Evolutionary conservation across 1,284 basidiomycete genomes (phyloP), one percentile per base, ranked within the genome.

Genomic region (Cryptococcus neoformans): DNA sequence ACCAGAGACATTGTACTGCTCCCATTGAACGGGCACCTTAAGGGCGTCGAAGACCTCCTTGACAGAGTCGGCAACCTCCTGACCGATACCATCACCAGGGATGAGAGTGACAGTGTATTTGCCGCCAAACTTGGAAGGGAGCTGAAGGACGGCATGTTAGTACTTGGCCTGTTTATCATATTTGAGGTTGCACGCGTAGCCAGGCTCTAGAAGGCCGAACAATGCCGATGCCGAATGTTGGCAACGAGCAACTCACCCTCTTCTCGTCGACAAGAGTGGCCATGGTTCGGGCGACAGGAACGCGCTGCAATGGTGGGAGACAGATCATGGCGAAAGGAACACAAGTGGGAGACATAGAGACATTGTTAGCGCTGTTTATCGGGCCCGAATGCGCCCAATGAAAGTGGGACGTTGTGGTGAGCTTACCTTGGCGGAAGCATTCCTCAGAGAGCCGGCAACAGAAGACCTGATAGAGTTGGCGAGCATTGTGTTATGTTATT

Each of bases 21-120:
- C 94, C 91, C 94, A 99, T 80, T 98, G 92, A 80, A 99, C 94
- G 78, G 96, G 96, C 39, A 93, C 96, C 77, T 99, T 99, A 77
- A 92, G 85, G 64, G 91, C 85, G 76, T 96, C 91, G 71, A 99
- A 99, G 77, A 99, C 93, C 81, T 98, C 93, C 83, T 99, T 98
- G 70, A 99, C 95, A 16, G 92, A 95, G 80, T 95, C 90, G 63
- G 94, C 92, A 76, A 99, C 92, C 82, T 99, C 96, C 73, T 86
- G 85, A 68, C 96, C 96, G 74, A 99, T 89, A 83, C 94, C 94
- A 75, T 98, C 94, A 70, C 94, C 94, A 49, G 92, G 93, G 64
- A 96, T 92, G 70, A 95, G 86, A 57, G 92, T 95, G 67, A 95
- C 91, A 28, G 76, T 78, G 77, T 77, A 80, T 66, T 78, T 78